Conservation (phyloP, 2,329 filamentous ascomycete species). For the Ascochyta rabiei region DNA sequence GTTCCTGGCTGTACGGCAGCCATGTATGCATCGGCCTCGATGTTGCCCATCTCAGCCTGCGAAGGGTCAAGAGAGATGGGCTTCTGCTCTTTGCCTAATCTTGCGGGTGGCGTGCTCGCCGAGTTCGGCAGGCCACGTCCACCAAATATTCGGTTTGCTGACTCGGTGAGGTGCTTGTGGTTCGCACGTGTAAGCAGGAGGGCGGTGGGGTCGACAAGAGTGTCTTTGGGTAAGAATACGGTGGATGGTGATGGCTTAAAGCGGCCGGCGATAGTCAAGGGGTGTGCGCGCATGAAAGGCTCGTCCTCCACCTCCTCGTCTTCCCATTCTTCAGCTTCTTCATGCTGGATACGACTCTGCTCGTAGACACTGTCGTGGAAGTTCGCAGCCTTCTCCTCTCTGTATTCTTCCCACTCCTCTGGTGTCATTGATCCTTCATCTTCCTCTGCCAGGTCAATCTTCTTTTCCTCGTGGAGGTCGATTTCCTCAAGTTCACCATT, state of each 20-base stretch:
- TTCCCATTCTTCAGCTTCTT: constrained; percentile 49
- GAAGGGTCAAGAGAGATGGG: constrained; percentile 68
- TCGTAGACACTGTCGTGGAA: constrained; percentile 49
- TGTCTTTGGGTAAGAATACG: constrained; percentile 72
- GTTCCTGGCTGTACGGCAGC: constrained; percentile 72
- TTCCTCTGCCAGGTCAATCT: constrained; percentile 41
- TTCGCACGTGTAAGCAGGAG: constrained; percentile 70
- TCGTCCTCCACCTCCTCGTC: constrained; percentile 40
- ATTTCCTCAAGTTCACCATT: constrained; percentile 68
- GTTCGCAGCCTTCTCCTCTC: constrained; percentile 37
- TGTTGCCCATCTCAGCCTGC: constrained; percentile 71
- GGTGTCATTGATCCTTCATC: constrained; percentile 38
- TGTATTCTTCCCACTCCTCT: constrained; percentile 43
- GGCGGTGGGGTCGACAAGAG: constrained; percentile 72
- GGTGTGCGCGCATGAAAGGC: constrained; percentile 69
- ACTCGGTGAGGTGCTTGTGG: constrained; percentile 71
- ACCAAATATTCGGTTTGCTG: constrained; percentile 77
- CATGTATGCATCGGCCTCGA: constrained; percentile 76
- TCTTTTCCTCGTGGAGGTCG: constrained; percentile 43
- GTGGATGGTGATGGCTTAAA: constrained; percentile 77
- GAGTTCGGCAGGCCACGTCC: constrained; percentile 78
- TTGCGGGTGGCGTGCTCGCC: constrained; percentile 67
- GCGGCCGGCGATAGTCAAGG: constrained; percentile 73
- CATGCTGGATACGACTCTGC: constrained; percentile 50
- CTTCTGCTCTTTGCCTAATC: constrained; percentile 63